Percentiles rank a stretch among this genome's conserved stretches.
Evolutionary conservation across 352 stramenopile genomes (phyloP).

Genomic region (Pythium phragmitis): DNA sequence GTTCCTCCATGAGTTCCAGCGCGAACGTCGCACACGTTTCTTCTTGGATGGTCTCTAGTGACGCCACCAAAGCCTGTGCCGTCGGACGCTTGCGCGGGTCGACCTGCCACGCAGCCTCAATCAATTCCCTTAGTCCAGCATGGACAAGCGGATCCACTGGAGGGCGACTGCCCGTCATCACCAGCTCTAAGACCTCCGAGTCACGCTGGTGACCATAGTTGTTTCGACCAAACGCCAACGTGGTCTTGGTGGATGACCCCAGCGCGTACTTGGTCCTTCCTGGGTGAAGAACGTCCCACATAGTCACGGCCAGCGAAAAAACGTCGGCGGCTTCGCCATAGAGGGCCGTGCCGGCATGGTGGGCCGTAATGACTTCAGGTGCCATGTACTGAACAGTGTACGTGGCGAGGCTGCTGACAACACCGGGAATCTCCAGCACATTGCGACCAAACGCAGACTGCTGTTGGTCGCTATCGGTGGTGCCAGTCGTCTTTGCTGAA

Average conservation of each 20-base stretch:
- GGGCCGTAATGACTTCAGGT: constrained; percentile 45
- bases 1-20: constrained; percentile 22
- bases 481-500: background rate
- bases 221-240: background rate
- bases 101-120: constrained; percentile 27
- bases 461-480: background rate
- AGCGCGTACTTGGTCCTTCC: constrained; percentile 27
- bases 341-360: constrained; percentile 8
- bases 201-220: constrained; percentile 11
- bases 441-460: background rate
- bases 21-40: constrained; percentile 23
- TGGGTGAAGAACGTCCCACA: constrained; percentile 49
- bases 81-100: constrained; percentile 25
- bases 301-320: constrained; percentile 45
- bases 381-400: constrained; percentile 43
- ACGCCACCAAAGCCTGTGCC: constrained; percentile 21
- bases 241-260: background rate
- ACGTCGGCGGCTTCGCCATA: constrained; percentile 49
- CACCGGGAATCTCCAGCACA: constrained; percentile 48
- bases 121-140: constrained; percentile 23
- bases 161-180: constrained; percentile 32
- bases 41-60: constrained; percentile 31
- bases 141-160: constrained; percentile 18
- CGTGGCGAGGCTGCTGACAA: constrained; percentile 48
- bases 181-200: constrained; percentile 29